Base-by-base conservation (phyloP, 306 rosid genomes). In the Vigna hirtella region DNA sequence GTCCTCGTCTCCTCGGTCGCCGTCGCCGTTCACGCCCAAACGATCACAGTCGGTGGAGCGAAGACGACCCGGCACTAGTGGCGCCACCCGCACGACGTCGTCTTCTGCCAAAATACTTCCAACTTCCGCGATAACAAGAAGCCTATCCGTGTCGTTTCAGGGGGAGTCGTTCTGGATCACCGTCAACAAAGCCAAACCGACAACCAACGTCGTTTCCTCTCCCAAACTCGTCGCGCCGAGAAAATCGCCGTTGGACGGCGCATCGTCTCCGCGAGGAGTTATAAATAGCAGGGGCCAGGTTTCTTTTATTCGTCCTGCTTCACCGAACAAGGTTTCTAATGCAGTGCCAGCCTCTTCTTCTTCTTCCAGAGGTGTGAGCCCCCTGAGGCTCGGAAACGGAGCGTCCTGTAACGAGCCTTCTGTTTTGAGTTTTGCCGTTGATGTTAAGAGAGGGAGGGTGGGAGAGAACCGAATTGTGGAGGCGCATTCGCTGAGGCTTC, bases 91-190 rank as follows among this genome's bases (percentile, higher is more conserved):
- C 13, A 45, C 50, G 50, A 45, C 50, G 15, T 3, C 50, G 16
- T 45, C 49, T 0, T 43, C 50, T 56, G 47, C 4, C 47, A 42
- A 9, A 9, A 9, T 42, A 43, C 12, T 61, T 30, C 7, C 36
- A 18, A 30, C 12, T 30, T 61, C 66, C 12, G 4, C 66, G 3
- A 61, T 43, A 30, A 30, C 66, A 42, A 9, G 65, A 32, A 58
- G 65, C 4, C 16, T 58, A 7, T 58, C 65, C 16, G 65, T 58
- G 3, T 58, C 65, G 17, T 58, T 58, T 4, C 65, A 58, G 65
- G 65, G 65, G 40, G 65, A 58, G 49, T 36, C 70, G 7, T 34
- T 64, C 28, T 17, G 70, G 70, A n/a, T 64, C 49, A 64, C 28
- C 15, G 70, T 36, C 4, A 64, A 36, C 28, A 64, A 64, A 64